Percentiles rank a stretch among this genome's conserved stretches.
Conservation (phyloP, 345 rosid species). For the Gossypium raimondii region DNA sequence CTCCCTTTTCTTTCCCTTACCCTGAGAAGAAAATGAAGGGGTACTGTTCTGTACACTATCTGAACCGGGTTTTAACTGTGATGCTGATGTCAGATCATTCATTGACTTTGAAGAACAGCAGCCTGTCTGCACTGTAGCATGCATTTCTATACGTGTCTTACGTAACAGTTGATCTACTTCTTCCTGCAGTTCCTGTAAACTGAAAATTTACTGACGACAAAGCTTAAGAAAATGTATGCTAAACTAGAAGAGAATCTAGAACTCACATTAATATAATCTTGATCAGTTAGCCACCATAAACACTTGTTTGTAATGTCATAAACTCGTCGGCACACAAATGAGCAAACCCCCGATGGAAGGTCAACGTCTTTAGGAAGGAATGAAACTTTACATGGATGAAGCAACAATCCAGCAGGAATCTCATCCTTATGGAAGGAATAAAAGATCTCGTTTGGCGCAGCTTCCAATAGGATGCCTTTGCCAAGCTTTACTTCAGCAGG, state of each 20-base stretch:
- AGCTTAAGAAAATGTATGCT: too few species aligned
- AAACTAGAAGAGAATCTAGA: constrained; percentile 1
- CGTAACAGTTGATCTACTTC: constrained; percentile 70
- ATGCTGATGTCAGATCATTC: constrained; percentile 70
- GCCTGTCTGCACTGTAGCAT: constrained; percentile 62
- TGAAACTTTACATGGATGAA: constrained; percentile 95
- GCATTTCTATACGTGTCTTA: constrained; percentile 71
- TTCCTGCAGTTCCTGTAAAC: constrained; percentile 55
- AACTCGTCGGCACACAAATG: constrained; percentile 82
- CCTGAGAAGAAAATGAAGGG: constrained; percentile 58
- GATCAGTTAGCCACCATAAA: constrained; percentile 95
- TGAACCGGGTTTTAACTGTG: constrained; percentile 61
- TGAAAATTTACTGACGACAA: too few species aligned
- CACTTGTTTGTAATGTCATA: constrained; percentile 65
- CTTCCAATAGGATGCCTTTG: constrained; percentile 74
- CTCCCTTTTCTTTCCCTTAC: constrained; percentile 91
- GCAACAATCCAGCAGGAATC: constrained; percentile 78
- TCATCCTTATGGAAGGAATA: constrained; percentile 95
- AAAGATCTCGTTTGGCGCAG: constrained; percentile 88
- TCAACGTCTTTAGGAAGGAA: constrained; percentile 77
- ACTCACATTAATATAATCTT: constrained; percentile 79
- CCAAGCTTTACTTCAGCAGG: constrained; percentile 79
- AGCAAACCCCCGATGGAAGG: constrained; percentile 70
- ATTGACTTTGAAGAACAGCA: constrained; percentile 74
- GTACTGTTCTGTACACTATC: constrained; percentile 57